Percentiles rank a stretch among this genome's conserved stretches.
Conservation (phyloP, 2,329 filamentous ascomycete genomes). For the Fusarium protoensiforme region DNA sequence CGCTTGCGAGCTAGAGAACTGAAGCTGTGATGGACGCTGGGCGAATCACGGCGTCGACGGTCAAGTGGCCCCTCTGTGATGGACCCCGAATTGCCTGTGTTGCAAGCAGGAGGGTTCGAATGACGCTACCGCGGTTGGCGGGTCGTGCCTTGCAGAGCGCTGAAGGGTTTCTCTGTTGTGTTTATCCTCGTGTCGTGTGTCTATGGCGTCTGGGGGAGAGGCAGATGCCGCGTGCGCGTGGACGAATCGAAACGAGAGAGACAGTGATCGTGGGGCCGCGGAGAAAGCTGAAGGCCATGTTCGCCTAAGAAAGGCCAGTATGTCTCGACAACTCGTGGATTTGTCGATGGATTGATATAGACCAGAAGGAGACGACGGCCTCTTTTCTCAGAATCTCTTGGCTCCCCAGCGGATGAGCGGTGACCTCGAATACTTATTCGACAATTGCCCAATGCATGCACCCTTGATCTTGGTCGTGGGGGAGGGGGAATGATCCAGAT, state of each 20-base stretch:
- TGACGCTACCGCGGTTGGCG: constrained; percentile 33
- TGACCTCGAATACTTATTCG: constrained; percentile 35
- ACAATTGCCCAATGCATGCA: constrained; percentile 6
- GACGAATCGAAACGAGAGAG: constrained; percentile 33
- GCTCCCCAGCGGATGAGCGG: constrained; percentile 12
- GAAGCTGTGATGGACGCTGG: constrained; percentile 13
- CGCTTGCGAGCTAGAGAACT: constrained; percentile 26
- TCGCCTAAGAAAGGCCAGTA: constrained; percentile 5
- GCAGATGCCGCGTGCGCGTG: constrained; percentile 28
- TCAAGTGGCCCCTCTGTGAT: constrained; percentile 17
- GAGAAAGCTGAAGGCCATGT: constrained; percentile 28
- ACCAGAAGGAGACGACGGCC: not conserved
- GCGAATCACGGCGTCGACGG: constrained; percentile 36
- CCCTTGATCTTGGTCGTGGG: constrained; percentile 11
- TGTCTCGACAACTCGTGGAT: not conserved
- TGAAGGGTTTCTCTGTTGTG: constrained; percentile 20
- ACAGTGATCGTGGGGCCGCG: constrained; percentile 34
- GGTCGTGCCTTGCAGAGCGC: constrained; percentile 42
- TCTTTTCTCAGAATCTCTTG: not conserved
- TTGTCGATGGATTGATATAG: constrained; percentile 5
- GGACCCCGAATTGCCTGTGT: constrained; percentile 19
- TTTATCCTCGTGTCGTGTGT: constrained; percentile 18
- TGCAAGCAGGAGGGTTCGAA: constrained; percentile 17
- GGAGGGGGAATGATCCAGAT: constrained; percentile 21
- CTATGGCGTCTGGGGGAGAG: constrained; percentile 8